phyloP scores from a whole-genome alignment of 768 basidiomycete species.

The Lactarius vividus region DNA sequence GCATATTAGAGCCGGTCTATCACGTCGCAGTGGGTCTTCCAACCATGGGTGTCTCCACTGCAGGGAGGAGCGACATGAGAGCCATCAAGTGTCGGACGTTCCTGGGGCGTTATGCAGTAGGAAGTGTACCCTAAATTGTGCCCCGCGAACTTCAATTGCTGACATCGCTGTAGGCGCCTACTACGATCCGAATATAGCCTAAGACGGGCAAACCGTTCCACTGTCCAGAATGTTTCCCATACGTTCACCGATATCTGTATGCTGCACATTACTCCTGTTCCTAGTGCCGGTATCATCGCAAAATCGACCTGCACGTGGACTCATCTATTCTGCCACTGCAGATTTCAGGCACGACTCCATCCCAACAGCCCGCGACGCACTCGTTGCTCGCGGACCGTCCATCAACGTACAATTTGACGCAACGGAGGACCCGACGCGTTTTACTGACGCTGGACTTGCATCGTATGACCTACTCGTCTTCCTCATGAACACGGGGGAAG shows the following conservation, averaged over 20 bases:
- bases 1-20: not conserved
- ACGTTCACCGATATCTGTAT: not conserved
- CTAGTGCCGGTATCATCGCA: not conserved
- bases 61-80: not conserved
- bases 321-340: constrained; percentile 42
- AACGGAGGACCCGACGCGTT: constrained; percentile 43
- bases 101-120: not conserved
- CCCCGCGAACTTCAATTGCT: not conserved
- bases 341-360: constrained; percentile 52
- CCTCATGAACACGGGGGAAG: constrained; percentile 45
- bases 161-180: not conserved
- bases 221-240: not conserved
- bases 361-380: constrained; percentile 45
- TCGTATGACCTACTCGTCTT: constrained; percentile 47
- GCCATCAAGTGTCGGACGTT: not conserved
- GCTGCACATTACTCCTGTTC: not conserved
- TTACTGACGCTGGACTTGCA: constrained; percentile 41
- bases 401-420: constrained; percentile 43
- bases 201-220: not conserved
- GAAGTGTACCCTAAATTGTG: not conserved
- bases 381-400: constrained; percentile 33
- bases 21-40: no score
- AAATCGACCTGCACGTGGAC: constrained; percentile 23
- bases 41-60: not conserved
- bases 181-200: not conserved